Base-by-base conservation (phyloP, 2,329 filamentous ascomycete species). In the Penicillium palitans region DNA sequence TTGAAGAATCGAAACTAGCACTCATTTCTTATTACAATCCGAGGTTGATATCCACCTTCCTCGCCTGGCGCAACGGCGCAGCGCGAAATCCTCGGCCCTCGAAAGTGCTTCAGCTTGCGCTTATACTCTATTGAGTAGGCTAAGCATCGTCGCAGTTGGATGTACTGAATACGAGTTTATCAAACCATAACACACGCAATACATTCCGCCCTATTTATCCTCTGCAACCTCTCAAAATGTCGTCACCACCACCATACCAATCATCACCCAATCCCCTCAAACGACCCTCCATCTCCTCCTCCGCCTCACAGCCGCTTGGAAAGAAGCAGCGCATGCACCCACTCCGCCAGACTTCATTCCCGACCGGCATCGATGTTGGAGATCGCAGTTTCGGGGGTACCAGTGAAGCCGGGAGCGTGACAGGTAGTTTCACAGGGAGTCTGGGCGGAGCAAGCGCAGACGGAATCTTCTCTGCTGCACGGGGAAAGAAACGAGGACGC, bases 271-370 rank as follows among this genome's bases (percentile, higher is more conserved):
- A 75, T 50, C 70, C 75, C 6, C 72, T 77, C 52, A 79, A 79
- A 66, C 73, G 77, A 40, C 66, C 74, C 13, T 78, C 76, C 3
- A 72, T 78, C 56, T 76, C 76, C 55, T 74, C 74, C 10, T 64
- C 72, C 44, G 57, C 67, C 45, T 76, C 76, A 7, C 67, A 70
- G 40, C 68, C 68, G 19, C 60, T 71, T 47, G 65, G 62, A 47
- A 65, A 70, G 40, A 71, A 72, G 55, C 61, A 69, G 62, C 76
- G 76, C 62, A 74, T 78, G 66, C 78, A 80, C 61, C 78, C 78
- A 17, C 76, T 80, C 53, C 75, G 78, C 39, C 78, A 80, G 59
- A 80, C 78, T 25, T 80, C 78, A 25, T 80, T 79, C 58, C 77
- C 78, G 0, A 68, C 66, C 4, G 68, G 68, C 13, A 65, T 72